Conservation (phyloP, 1,284 basidiomycete species). For the Puccinia horiana region DNA sequence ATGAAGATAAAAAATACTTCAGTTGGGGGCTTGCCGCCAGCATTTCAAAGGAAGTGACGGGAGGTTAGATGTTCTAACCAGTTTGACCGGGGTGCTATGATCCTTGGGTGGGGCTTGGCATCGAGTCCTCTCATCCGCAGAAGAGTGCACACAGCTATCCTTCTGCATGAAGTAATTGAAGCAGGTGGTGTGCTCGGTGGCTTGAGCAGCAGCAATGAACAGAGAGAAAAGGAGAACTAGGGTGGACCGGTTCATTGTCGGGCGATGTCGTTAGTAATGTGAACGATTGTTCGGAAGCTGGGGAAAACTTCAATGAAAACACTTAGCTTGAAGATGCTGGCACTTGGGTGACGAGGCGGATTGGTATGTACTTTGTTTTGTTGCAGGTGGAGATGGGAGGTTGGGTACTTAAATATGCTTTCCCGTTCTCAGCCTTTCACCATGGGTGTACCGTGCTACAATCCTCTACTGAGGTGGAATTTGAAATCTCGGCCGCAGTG, state of each 20-base stretch:
- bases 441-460: too few relatives aligned
- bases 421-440: too few relatives aligned
- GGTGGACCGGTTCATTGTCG: neutral
- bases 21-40: neutral
- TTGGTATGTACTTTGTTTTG: too few relatives aligned
- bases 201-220: neutral
- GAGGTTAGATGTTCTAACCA: neutral
- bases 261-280: neutral
- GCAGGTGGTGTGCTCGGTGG: constrained; percentile 1
- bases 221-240: neutral
- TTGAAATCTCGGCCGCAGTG: too few relatives aligned
- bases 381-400: too few relatives aligned
- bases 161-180: constrained; percentile 38
- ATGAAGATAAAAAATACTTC: neutral
- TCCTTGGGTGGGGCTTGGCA: neutral
- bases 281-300: constrained; percentile 1
- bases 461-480: too few relatives aligned
- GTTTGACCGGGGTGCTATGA: neutral
- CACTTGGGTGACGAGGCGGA: too few relatives aligned
- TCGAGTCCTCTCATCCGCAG: neutral
- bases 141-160: constrained; percentile 17
- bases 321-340: too few relatives aligned
- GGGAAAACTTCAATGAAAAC: too few relatives aligned
- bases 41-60: neutral
- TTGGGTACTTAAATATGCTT: too few relatives aligned